A percentile compares a stretch with the other conserved stretches of the same genome.
These are phyloP conservation scores for Durio zibethinus DNA, from an alignment of 345 rosid genomes.

Conservation along the genomic window DNA sequence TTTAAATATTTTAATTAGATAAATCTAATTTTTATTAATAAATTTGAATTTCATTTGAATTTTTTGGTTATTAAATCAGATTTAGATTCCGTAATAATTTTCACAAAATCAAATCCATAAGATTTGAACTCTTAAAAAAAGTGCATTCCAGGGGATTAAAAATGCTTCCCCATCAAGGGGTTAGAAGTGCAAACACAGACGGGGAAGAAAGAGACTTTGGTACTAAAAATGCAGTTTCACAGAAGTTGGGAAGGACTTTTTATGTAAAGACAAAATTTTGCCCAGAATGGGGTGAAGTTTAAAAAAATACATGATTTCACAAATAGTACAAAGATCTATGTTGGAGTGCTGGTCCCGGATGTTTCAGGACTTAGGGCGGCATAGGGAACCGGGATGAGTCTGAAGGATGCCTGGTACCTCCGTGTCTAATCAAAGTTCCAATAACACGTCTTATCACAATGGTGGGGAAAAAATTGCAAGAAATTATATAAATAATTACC, in stretches of 20 bases:
- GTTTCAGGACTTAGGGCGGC: not conserved
- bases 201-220: not conserved
- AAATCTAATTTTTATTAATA: too few relatives aligned
- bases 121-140: too few relatives aligned
- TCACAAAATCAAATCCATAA: too few relatives aligned
- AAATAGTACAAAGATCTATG: not conserved
- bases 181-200: too few relatives aligned
- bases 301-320: slow-evolving; percentile 8
- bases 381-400: not conserved
- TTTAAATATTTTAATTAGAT: too few relatives aligned
- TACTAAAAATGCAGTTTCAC: not conserved
- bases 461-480: slow-evolving; percentile 5
- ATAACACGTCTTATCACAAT: not conserved
- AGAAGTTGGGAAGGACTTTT: not conserved
- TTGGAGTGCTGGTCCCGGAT: not conserved
- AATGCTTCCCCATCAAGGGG: too few relatives aligned
- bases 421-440: not conserved
- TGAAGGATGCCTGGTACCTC: not conserved
- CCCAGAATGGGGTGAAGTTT: slow-evolving; percentile 5
- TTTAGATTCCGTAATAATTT: too few relatives aligned
- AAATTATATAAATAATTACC: slow-evolving; percentile 7
- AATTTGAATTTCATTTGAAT: too few relatives aligned
- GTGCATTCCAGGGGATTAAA: too few relatives aligned
- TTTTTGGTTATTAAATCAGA: too few relatives aligned
- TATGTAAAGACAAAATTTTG: slow-evolving; percentile 10